These are phyloP conservation scores for Cylindrotheca closterium DNA, from an alignment of 108 stramenopile genomes.

Conservation along the genomic window DNA sequence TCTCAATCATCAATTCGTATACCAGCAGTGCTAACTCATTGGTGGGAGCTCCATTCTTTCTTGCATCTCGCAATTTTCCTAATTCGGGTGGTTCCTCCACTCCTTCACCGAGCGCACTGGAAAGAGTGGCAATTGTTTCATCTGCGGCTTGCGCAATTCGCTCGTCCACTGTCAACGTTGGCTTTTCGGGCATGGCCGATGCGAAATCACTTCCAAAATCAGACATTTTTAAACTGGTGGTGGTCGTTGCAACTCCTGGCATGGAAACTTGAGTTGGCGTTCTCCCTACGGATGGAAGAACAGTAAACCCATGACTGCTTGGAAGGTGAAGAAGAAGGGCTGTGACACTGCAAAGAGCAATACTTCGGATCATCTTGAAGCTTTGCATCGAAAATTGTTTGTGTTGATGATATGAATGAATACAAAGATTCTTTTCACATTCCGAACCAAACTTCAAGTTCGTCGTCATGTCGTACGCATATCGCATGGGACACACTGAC, in stretches of 20 bases:
- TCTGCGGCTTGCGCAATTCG: constrained; percentile 53
- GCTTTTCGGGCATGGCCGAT: constrained; percentile 75
- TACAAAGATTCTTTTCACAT: no score
- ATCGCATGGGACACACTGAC: no score
- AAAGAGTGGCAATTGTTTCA: constrained; percentile 51
- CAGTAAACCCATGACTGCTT: not conserved
- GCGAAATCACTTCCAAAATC: constrained; percentile 69
- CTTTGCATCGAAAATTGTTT: no score
- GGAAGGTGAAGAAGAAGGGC: not conserved
- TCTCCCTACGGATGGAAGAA: not conserved
- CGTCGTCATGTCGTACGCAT: no score
- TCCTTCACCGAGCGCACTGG: constrained; percentile 45
- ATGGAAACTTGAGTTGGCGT: not conserved
- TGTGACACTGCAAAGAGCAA: not conserved
- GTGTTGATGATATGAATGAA: no score
- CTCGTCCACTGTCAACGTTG: constrained; percentile 52
- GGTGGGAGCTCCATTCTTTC: constrained; percentile 29
- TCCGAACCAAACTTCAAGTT: no score
- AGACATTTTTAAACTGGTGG: not conserved
- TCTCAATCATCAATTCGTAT: constrained; percentile 80
- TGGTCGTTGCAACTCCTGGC: not conserved
- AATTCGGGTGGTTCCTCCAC: constrained; percentile 60
- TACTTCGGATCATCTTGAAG: no score
- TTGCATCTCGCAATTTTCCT: constrained; percentile 40
- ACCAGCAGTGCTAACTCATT: constrained; percentile 40